Base-by-base conservation (phyloP, 352 stramenopile genomes). In the Pythium vanterpoolii region DNA sequence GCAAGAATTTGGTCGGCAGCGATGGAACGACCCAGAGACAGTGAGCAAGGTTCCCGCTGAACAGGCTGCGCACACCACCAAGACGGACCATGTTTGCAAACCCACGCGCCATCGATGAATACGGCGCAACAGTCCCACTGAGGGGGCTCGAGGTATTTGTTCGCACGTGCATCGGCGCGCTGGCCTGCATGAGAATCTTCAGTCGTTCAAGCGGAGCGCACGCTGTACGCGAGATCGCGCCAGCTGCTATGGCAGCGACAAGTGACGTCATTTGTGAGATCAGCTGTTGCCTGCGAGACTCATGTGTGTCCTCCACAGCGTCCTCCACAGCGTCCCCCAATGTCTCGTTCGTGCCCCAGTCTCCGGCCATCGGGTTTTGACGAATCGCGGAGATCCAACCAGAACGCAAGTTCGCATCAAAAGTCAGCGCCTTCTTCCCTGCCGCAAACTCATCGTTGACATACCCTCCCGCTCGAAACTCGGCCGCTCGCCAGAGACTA, bases 21-120 rank as follows among this genome's bases (percentile, higher is more conserved):
- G 80, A 90, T 28, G 83, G 83, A n/a, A 93, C 69, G 21, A 91
- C 68, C 79, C 81, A 88, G n/a, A 91, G 69, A 54, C 83, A 93
- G 56, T 95, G 83, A 6, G 75, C 72, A 4, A 93, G 64, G 57
- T 95, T 95, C 18, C 86, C 86, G 33, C 79, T 90, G 60, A 83
- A 93, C 45, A 93, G 60, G 52, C 79, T 87, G 21, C 77, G 69
- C 9, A 60, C 45, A 11, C 85, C 85, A 23, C 73, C 71, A 6
- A 89, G 68, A 26, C 77, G 76, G n/a, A 81, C 69, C 82, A 94
- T 91, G 60, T 87, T 89, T 26, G 75, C 18, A 33, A 90, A 70
- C 11, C 84, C 84, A 33, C 73, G 69, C 0, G 62, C 61, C 13
- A 85, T 38, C 0, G 76, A 87, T 3, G 59, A 59, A 54, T 92